Evolutionary conservation across 495 filamentous ascomycete species (phyloP).

Genomic region (Saxophila tyrrhenica): DNA sequence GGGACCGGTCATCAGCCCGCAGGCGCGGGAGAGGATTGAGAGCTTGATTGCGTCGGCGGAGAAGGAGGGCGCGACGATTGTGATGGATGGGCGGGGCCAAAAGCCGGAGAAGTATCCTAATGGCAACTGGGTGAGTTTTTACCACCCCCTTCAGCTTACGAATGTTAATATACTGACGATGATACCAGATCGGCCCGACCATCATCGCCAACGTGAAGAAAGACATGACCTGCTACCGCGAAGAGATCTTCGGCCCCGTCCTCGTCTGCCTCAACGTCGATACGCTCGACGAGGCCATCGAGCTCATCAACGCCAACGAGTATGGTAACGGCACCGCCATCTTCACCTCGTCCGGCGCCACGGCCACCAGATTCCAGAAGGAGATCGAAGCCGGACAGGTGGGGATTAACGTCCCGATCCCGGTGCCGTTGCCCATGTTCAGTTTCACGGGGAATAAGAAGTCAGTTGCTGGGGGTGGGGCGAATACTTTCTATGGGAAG

Average conservation of each 20-base stretch:
- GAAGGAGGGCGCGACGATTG: conserved; percentile 83
- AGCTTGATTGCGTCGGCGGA: conserved; percentile 78
- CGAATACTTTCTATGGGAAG: conserved; percentile 90
- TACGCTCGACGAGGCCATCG: conserved; percentile 68
- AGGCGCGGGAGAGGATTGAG: conserved; percentile 85
- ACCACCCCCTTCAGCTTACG: background rate
- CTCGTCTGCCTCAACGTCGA: conserved; percentile 74
- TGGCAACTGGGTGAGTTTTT: conserved; percentile 69
- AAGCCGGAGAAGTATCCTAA: conserved; percentile 89
- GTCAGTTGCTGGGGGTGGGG: conserved; percentile 84
- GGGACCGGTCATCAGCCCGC: conserved; percentile 91
- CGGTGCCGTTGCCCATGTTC: conserved; percentile 89
- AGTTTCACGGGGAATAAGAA: conserved; percentile 98
- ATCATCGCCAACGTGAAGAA: conserved; percentile 89
- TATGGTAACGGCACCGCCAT: conserved; percentile 62
- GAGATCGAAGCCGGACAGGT: conserved; percentile 72
- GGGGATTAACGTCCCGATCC: conserved; percentile 58
- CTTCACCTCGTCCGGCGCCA: conserved; percentile 54
- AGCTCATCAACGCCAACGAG: conserved; percentile 55
- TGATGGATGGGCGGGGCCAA: conserved; percentile 84
- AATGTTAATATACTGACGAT: background rate
- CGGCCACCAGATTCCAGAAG: conserved; percentile 53
- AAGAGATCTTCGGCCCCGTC: conserved; percentile 97
- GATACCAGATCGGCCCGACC: conserved; percentile 60
- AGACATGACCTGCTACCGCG: conserved; percentile 85